phyloP scores from a whole-genome alignment of 2,329 filamentous ascomycete species.

The Colletotrichum sojae region DNA sequence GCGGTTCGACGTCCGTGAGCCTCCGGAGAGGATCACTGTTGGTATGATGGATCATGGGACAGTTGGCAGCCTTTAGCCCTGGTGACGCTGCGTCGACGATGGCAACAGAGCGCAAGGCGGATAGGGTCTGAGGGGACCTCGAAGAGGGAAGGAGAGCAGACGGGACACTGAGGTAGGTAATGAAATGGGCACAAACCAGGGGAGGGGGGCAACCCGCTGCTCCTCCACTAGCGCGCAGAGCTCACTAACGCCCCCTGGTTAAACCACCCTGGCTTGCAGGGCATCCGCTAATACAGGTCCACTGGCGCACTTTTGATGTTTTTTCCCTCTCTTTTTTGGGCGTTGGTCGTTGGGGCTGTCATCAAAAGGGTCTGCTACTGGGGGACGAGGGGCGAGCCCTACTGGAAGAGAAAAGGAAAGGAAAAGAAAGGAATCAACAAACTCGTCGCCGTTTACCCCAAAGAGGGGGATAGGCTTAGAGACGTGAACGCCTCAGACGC shows the following conservation, averaged over 20 bases:
- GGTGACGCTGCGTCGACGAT: background rate
- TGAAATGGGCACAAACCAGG: slow-evolving; percentile 22
- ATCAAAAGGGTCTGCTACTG: background rate
- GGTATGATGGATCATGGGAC: slow-evolving; percentile 10
- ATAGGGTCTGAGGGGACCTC: slow-evolving; percentile 1
- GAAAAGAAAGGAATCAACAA: slow-evolving; percentile 2
- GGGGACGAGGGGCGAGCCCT: background rate
- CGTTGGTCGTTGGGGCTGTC: background rate
- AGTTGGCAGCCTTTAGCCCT: slow-evolving; percentile 19
- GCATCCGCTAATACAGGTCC: slow-evolving; percentile 25
- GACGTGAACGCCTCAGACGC: too few relatives aligned
- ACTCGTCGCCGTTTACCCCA: background rate
- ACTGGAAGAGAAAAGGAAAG: background rate
- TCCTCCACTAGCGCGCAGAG: slow-evolving; percentile 9
- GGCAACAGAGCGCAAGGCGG: too few relatives aligned
- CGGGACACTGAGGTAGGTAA: slow-evolving; percentile 5
- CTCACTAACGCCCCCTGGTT: slow-evolving; percentile 22
- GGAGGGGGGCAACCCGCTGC: slow-evolving; percentile 8
- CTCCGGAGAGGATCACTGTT: background rate
- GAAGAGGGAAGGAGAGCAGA: slow-evolving; percentile 29
- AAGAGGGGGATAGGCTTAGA: too few relatives aligned
- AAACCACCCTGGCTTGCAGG: slow-evolving; percentile 28
- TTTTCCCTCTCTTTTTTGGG: slow-evolving; percentile 13
- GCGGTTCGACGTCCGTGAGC: slow-evolving; percentile 4
- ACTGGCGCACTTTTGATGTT: slow-evolving; percentile 8